Evolutionary conservation across 2,329 filamentous ascomycete species (phyloP).

Genomic region (Ophiocordyceps camponoti-saundersi): DNA sequence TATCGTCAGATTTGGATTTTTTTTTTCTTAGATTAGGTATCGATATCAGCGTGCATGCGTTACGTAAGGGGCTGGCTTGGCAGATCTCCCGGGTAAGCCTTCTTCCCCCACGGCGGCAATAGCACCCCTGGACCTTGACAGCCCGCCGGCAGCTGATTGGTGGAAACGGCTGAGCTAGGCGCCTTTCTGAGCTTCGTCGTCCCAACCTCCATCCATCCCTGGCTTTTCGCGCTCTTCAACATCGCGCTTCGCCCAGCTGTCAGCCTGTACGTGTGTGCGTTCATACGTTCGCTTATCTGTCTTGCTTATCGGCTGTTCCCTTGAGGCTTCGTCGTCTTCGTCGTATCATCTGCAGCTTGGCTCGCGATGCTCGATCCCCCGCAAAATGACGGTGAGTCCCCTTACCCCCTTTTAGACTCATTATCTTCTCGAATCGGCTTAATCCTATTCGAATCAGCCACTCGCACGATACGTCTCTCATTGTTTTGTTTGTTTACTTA

Average conservation of each 20-base stretch:
- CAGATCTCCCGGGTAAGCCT: too few species aligned
- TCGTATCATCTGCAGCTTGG: neutral
- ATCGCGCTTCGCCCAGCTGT: too few species aligned
- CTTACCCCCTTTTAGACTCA: neutral
- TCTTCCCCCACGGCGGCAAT: too few species aligned
- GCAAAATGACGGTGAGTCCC: slow-evolving; percentile 20
- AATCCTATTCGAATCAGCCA: too few species aligned
- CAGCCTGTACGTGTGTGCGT: too few species aligned
- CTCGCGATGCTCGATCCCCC: slow-evolving; percentile 1
- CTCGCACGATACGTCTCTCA: too few species aligned
- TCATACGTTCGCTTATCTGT: too few species aligned
- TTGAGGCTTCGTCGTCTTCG: too few species aligned
- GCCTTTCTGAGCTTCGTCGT: neutral
- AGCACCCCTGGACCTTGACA: neutral
- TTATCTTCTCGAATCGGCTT: neutral
- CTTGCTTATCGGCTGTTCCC: neutral
- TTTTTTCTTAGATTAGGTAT: neutral
- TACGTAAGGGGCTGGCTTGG: too few species aligned
- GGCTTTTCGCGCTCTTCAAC: neutral
- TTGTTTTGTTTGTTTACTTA: too few species aligned
- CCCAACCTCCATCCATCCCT: neutral
- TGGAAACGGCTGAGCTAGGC: too few species aligned
- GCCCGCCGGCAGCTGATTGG: neutral
- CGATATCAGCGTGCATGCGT: neutral
- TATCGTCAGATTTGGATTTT: neutral